Evolutionary conservation across 129 eudicot genomes (phyloP), one percentile per base, ranked within the genome.

Genomic region (Ambrosia artemisiifolia): DNA sequence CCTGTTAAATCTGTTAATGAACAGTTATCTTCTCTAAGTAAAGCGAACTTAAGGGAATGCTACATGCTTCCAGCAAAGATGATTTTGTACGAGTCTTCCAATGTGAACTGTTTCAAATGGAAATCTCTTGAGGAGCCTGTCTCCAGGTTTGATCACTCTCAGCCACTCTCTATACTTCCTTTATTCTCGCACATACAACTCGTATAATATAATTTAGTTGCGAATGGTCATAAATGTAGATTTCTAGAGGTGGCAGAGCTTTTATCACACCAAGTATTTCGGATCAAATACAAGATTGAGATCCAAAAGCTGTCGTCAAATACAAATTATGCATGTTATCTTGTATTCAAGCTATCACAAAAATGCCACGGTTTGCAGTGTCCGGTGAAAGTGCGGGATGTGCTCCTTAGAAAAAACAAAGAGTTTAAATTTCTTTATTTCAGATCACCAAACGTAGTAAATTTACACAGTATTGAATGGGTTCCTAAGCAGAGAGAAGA

Each of bases 41-140:
- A 65, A 65, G 53, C 1, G 28, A 24, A 24, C 28, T 0, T 0
- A 24, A 24, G 1, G 28, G 28, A 24, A 24, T 24, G 28, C 1
- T 53, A 17, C 12, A 65, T 65, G 70, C 70, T 65, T 16, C 53
- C 70, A 2, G 70, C 70, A 40, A 65, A 65, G 42, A 49, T 32
- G 11, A 16, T 19, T 40, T 16, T 65, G 10, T 11, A 65, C 10
- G 13, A 65, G 16, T 3, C 8, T 42, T 65, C 70, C 6, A 18
- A 19, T 65, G n/a, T 42, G 0, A 65, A 18, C 35, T 42, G 2
- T 0, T 65, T 12, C 17, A 17, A 65, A 4, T 40, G 44, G 44
- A 40, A 40, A 18, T 14, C 70, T 65, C 53, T 28, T 36, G 28
- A 24, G 28, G 28, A 24, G 28, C 8, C 35, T 0, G 9, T 17